phyloP scores from a whole-genome alignment of 1,284 basidiomycete genomes.

The Heterobasidion irregulare region DNA sequence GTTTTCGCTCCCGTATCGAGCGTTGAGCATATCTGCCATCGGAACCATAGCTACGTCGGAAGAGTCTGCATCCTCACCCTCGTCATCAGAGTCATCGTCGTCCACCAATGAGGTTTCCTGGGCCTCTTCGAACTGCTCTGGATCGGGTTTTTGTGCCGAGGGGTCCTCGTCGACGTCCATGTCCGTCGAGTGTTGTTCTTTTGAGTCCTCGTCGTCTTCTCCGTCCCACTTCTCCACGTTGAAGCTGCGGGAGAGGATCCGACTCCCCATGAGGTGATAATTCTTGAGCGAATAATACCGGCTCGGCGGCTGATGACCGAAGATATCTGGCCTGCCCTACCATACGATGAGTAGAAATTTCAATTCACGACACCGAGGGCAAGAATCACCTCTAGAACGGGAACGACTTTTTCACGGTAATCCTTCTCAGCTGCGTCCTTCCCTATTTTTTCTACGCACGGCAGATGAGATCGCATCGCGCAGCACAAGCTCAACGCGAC shows the following conservation, averaged over 20 bases:
- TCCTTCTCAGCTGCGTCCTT: conserved; percentile 75
- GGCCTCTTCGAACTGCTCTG: conserved; percentile 17
- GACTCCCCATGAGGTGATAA: conserved; percentile 89
- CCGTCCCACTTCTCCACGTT: conserved; percentile 56
- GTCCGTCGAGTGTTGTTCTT: conserved; percentile 19
- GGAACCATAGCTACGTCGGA: conserved; percentile 90
- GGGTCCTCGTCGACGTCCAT: conserved; percentile 44
- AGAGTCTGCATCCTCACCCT: conserved; percentile 49
- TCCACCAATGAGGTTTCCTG: conserved; percentile 7
- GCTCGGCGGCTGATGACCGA: conserved; percentile 39
- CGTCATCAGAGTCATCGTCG: conserved; percentile 34
- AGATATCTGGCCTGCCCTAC: conserved; percentile 66
- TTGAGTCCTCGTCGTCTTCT: conserved; percentile 13
- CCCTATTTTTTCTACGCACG: conserved; percentile 73
- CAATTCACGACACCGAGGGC: neutral
- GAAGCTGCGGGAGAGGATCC: conserved; percentile 91
- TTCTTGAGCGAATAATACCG: conserved; percentile 62
- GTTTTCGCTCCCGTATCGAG: conserved; percentile 80
- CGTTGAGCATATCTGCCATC: conserved; percentile 94
- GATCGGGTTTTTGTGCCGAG: conserved; percentile 16
- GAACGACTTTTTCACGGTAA: conserved; percentile 59
- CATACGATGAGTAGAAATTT: neutral
- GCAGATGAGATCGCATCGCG: conserved; percentile 5
- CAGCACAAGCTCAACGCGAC: conserved; percentile 21
- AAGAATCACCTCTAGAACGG: conserved; percentile 36